These are phyloP conservation scores for Carnegiea gigantea DNA, from an alignment of 179 eudicot genomes.

Conservation along the genomic window DNA sequence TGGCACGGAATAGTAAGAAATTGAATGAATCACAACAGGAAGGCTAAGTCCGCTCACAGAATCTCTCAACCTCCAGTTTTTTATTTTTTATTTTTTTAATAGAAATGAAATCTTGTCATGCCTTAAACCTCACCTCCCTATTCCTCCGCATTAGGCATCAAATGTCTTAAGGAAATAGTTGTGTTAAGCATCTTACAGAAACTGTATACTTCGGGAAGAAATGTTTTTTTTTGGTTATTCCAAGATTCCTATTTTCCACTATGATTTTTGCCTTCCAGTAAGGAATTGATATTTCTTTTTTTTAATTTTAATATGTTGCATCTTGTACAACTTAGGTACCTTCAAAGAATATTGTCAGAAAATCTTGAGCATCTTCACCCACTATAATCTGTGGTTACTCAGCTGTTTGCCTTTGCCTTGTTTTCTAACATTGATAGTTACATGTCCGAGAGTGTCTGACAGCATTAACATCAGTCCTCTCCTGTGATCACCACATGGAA, in stretches of 20 bases:
- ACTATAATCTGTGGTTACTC: not conserved
- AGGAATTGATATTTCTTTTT: no score
- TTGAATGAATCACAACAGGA: not conserved
- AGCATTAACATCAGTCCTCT: no score
- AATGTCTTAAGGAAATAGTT: not conserved
- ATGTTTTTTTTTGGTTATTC: no score
- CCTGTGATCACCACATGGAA: not conserved
- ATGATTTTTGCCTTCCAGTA: not conserved
- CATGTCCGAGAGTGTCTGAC: not conserved
- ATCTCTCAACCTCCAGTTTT: not conserved
- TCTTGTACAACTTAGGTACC: not conserved
- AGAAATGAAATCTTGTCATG: not conserved
- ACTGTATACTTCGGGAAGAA: not conserved
- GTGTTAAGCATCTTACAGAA: not conserved
- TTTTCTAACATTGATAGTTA: not conserved
- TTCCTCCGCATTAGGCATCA: not conserved
- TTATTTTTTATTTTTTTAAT: not conserved
- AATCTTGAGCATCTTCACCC: not conserved
- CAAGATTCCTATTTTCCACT: not conserved
- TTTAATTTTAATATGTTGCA: no score
- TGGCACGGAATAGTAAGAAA: not conserved
- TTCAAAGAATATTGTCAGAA: not conserved
- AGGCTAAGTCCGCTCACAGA: not conserved
- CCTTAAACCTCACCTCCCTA: not conserved
- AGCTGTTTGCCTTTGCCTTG: not conserved